phyloP scores from a whole-genome alignment of 257 asterid species.

The Avicennia marina region DNA sequence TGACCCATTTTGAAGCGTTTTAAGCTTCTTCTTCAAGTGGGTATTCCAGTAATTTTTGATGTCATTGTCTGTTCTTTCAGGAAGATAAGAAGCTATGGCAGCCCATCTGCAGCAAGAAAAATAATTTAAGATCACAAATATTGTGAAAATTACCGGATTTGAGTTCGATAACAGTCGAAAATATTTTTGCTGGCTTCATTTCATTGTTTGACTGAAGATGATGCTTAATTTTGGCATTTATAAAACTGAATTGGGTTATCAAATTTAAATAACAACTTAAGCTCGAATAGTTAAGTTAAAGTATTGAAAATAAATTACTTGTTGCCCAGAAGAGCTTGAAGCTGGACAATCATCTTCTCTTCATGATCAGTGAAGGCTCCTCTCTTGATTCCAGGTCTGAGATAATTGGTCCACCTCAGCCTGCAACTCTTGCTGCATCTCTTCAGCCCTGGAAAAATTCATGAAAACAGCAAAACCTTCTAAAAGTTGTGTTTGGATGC shows the following conservation, averaged over 20 bases:
- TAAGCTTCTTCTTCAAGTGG: conserved; percentile 81
- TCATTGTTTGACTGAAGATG: no score
- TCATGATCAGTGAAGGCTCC: conserved; percentile 83
- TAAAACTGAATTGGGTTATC: no score
- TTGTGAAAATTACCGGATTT: no score
- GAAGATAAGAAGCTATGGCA: conserved; percentile 93
- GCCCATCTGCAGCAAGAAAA: conserved; percentile 67
- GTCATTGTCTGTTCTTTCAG: conserved; percentile 95
- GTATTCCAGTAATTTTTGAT: conserved; percentile 95
- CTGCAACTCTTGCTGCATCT: conserved; percentile 98
- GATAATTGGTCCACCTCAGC: conserved; percentile 91
- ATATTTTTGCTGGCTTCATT: no score
- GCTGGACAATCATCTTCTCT: conserved; percentile 87
- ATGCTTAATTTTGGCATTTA: no score
- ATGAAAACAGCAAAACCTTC: no score
- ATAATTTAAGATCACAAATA: no score
- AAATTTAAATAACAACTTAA: no score
- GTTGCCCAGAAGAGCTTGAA: conserved; percentile 93
- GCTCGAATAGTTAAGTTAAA: no score
- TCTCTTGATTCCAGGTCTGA: conserved; percentile 88
- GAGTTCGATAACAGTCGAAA: no score
- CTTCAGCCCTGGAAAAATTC: conserved; percentile 52
- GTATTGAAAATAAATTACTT: conserved; percentile 46
- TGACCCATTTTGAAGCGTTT: conserved; percentile 34
- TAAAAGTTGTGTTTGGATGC: no score